Conservation (phyloP, 2,329 filamentous ascomycete species). For the Cylindrodendrum hubeiense region DNA sequence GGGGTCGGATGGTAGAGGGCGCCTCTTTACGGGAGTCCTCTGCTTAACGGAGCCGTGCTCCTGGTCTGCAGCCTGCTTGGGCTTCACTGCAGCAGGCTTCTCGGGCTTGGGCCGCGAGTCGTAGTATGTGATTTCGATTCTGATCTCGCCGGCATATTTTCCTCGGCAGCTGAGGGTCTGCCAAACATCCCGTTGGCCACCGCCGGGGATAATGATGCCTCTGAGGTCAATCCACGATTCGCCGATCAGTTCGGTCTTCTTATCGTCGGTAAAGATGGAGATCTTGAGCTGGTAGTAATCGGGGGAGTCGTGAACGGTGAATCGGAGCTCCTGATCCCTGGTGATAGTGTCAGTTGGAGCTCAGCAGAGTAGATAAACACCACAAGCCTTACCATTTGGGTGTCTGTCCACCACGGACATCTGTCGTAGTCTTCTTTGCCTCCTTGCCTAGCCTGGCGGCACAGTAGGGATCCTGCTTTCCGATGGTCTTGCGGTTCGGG, state of each 20-base stretch:
- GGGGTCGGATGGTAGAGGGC: conserved; percentile 86
- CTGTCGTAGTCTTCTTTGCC: conserved; percentile 95
- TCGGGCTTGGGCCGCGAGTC: conserved; percentile 87
- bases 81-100: conserved; percentile 67
- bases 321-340: conserved; percentile 98
- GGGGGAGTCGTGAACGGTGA: conserved; percentile 93
- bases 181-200: conserved; percentile 95
- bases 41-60: conserved; percentile 58
- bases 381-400: conserved; percentile 80
- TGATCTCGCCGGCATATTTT: conserved; percentile 95
- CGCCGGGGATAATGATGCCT: conserved; percentile 84
- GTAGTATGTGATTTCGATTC: conserved; percentile 97
- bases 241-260: conserved; percentile 95
- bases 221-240: conserved; percentile 91
- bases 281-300: conserved; percentile 97
- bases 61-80: conserved; percentile 56
- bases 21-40: conserved; percentile 78
- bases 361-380: not conserved
- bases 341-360: conserved; percentile 33
- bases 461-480: conserved; percentile 98
- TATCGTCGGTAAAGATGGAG: conserved; percentile 98
- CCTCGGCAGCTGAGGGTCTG: conserved; percentile 88
- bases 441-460: conserved; percentile 94
- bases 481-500: conserved; percentile 96
- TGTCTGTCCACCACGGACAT: conserved; percentile 94